Evolutionary conservation across 768 basidiomycete species (phyloP).

Genomic region (Leccinum ochraceum): DNA sequence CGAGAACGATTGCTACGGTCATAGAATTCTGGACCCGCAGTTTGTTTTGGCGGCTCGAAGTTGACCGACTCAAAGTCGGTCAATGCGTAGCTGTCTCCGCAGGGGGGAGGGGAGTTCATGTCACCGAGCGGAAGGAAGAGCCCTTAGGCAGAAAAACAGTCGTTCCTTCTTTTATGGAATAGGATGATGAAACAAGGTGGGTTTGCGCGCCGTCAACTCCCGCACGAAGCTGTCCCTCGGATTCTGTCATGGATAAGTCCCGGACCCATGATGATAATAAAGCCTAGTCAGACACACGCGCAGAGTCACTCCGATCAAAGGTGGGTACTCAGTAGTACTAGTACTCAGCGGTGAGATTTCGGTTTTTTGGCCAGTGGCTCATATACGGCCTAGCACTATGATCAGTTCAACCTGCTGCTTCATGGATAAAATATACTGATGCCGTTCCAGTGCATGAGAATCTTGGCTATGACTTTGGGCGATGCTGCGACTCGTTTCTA

Average conservation of each 20-base stretch:
- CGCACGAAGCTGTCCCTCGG: constrained; percentile 4
- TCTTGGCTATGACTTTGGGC: no score
- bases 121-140: not conserved
- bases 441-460: not conserved
- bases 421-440: not conserved
- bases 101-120: constrained; percentile 3
- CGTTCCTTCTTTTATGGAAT: no score
- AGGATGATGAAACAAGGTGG: not conserved
- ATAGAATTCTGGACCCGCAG: constrained; percentile 29
- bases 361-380: not conserved
- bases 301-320: not conserved
- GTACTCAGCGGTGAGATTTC: not conserved
- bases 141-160: accelerated
- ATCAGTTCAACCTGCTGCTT: not conserved
- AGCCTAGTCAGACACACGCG: not conserved
- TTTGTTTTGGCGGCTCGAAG: constrained; percentile 21
- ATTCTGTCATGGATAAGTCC: not conserved
- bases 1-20: constrained; percentile 30
- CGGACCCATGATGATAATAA: no score
- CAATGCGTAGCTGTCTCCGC: constrained; percentile 11
- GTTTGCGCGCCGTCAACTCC: not conserved
- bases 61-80: constrained; percentile 23
- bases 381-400: not conserved
- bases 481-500: not conserved
- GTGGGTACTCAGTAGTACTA: not conserved